Percentiles rank a stretch among this genome's conserved stretches.
Conservation (phyloP, 148 eudicot genomes). For the Persicaria maculosa region DNA sequence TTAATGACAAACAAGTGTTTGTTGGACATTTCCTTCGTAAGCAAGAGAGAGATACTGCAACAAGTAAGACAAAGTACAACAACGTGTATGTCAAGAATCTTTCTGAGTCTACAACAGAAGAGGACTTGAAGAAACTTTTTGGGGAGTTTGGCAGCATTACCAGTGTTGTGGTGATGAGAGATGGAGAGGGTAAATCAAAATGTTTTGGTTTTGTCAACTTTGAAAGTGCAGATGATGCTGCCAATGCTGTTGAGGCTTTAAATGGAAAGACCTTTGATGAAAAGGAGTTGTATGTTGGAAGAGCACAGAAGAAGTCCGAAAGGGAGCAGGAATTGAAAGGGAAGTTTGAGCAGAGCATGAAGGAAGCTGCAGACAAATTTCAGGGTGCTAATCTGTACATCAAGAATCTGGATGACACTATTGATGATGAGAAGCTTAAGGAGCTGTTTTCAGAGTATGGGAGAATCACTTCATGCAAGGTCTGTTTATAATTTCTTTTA, state of each 20-base stretch:
- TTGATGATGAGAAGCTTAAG: slow-evolving; percentile 81
- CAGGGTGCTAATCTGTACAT: slow-evolving; percentile 35
- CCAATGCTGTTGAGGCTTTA: slow-evolving; percentile 29
- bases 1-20: slow-evolving; percentile 38
- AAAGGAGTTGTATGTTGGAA: slow-evolving; percentile 41
- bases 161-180: slow-evolving; percentile 37
- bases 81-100: slow-evolving; percentile 42
- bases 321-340: slow-evolving; percentile 35
- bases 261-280: slow-evolving; percentile 36
- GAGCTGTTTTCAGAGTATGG: slow-evolving; percentile 71
- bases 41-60: slow-evolving; percentile 30
- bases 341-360: slow-evolving; percentile 29
- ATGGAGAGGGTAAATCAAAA: slow-evolving; percentile 33
- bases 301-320: slow-evolving; percentile 38
- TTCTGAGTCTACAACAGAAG: slow-evolving; percentile 28
- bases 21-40: slow-evolving; percentile 39
- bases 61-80: slow-evolving; percentile 22
- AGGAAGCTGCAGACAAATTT: slow-evolving; percentile 30
- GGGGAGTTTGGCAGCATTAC: slow-evolving; percentile 33
- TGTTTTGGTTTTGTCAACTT: slow-evolving; percentile 46
- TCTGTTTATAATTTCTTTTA: slow-evolving; percentile 10
- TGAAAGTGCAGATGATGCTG: slow-evolving; percentile 38
- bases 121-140: slow-evolving; percentile 29
- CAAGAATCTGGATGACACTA: slow-evolving; percentile 56
- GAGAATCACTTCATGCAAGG: slow-evolving; percentile 75